phyloP scores from a whole-genome alignment of 2,329 filamentous ascomycete genomes.

The Arachnomyces sp. region DNA sequence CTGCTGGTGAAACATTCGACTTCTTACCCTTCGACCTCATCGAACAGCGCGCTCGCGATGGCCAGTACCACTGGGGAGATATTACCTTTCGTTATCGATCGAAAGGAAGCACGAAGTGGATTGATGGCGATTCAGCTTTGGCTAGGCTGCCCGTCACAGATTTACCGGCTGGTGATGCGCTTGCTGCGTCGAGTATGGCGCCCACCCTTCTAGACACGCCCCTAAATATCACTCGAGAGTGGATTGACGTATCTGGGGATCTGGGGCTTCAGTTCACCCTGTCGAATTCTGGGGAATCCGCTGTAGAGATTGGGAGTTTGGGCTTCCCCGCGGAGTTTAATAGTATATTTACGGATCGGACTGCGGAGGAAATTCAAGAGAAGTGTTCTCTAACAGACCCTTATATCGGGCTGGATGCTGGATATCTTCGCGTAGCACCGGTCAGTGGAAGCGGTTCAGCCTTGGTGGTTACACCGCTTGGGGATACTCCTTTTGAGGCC shows the following conservation, averaged over 20 bases:
- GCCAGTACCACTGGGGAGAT: slow-evolving; percentile 53
- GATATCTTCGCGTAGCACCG: slow-evolving; percentile 47
- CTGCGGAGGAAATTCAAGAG: slow-evolving; percentile 40
- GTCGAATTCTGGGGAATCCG: slow-evolving; percentile 33
- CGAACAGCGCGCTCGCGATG: slow-evolving; percentile 39
- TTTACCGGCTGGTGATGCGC: slow-evolving; percentile 15
- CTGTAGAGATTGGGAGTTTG: slow-evolving; percentile 48
- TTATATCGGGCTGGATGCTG: slow-evolving; percentile 52
- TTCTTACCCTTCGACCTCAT: slow-evolving; percentile 49
- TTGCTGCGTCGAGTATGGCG: slow-evolving; percentile 35
- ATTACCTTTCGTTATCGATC: slow-evolving; percentile 49
- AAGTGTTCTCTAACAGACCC: slow-evolving; percentile 51
- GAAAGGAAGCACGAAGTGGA: slow-evolving; percentile 35
- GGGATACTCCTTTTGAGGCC: slow-evolving; percentile 44
- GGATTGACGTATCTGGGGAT: slow-evolving; percentile 43
- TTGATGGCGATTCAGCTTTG: slow-evolving; percentile 39
- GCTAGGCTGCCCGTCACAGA: slow-evolving; percentile 31
- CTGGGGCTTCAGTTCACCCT: slow-evolving; percentile 46
- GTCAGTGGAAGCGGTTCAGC: slow-evolving; percentile 46
- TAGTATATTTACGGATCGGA: slow-evolving; percentile 50
- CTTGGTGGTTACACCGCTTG: slow-evolving; percentile 48
- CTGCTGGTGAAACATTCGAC: slow-evolving; percentile 39
- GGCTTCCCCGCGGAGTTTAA: slow-evolving; percentile 55
- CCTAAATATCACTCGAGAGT: slow-evolving; percentile 44
- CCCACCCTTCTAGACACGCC: slow-evolving; percentile 35